These are phyloP conservation scores for Colletotrichum nymphaeae DNA, from an alignment of 2,329 filamentous ascomycete genomes.

Conservation along the genomic window DNA sequence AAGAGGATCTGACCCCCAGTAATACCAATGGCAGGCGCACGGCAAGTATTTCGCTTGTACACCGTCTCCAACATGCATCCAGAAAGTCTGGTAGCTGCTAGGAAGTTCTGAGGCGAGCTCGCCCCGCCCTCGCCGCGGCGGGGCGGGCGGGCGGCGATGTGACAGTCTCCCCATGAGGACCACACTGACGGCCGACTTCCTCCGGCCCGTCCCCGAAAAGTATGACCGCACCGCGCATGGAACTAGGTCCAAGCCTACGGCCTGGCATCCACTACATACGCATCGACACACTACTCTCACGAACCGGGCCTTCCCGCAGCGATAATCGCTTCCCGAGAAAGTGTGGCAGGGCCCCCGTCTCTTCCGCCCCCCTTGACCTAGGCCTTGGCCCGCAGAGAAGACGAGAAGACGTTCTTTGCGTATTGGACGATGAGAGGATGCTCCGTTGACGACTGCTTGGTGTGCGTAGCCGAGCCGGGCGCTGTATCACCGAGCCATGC, in stretches of 20 bases:
- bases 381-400: not conserved
- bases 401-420: not conserved
- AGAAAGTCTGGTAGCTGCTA: not conserved
- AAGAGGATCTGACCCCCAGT: constrained; percentile 12
- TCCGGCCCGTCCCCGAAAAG: constrained; percentile 29
- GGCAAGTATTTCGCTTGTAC: constrained; percentile 12
- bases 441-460: not conserved
- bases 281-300: not conserved
- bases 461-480: constrained; percentile 15
- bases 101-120: not conserved
- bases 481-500: constrained; percentile 24
- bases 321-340: constrained; percentile 19
- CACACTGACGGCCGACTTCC: constrained; percentile 15
- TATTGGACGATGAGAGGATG: constrained; percentile 10
- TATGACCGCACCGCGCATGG: constrained; percentile 30
- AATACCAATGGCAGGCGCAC: not conserved
- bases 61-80: constrained; percentile 5
- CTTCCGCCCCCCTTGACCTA: not conserved
- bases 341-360: not conserved
- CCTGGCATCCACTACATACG: constrained; percentile 8
- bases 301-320: constrained; percentile 31
- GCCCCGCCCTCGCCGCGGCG: constrained; percentile 6
- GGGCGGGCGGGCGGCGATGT: constrained; percentile 22
- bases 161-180: constrained; percentile 7
- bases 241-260: not conserved